Evolutionary conservation across 2,329 filamentous ascomycete genomes (phyloP), one percentile per base, ranked within the genome.

Genomic region (Meredithiella fracta): DNA sequence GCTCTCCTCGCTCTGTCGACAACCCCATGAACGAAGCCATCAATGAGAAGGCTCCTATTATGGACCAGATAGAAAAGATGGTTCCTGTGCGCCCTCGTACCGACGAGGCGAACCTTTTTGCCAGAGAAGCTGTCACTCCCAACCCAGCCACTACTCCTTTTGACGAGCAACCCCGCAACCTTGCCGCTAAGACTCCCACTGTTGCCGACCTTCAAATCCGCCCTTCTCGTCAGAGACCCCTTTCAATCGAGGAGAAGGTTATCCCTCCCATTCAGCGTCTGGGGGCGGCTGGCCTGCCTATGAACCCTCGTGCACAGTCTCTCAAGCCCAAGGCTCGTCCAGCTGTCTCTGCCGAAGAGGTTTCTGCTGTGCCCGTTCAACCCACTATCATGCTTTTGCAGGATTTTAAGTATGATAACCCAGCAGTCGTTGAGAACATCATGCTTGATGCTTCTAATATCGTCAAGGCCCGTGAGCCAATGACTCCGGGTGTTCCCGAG

Each of bases 381-480:
- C 57, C 57, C 17, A 78, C 72, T 3, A 70, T 79, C 49, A 73
- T 80, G 71, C 72, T 78, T 55, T 65, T 80, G 52, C 79, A 78
- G 58, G 70, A 74, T 52, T 77, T 79, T 55, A 69, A 75, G 37
- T 79, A 78, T 59, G 68, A 79, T 55, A 68, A 80, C 56, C 75
- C 77, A 0, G 65, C 62, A 26, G 64, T 67, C 1, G 74, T 80
- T 1, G 67, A 72, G 53, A 70, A 68, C 23, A 75, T 79, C 58
- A 70, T 78, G 37, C 68, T 72, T 29, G 70, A 66, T 9, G 71
- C 69, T 2, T 67, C 68, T 17, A 67, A 67, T 23, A 66, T 64
- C 22, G 64, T 63, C 17, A 56, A 56, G 42, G 42, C 55, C 31
- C 54, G 54, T 25, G 25, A 53, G n/a, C 50, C 50, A 9, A n/a